Conservation (phyloP, 1,284 basidiomycete genomes). For the Sanghuangporus baumii region DNA sequence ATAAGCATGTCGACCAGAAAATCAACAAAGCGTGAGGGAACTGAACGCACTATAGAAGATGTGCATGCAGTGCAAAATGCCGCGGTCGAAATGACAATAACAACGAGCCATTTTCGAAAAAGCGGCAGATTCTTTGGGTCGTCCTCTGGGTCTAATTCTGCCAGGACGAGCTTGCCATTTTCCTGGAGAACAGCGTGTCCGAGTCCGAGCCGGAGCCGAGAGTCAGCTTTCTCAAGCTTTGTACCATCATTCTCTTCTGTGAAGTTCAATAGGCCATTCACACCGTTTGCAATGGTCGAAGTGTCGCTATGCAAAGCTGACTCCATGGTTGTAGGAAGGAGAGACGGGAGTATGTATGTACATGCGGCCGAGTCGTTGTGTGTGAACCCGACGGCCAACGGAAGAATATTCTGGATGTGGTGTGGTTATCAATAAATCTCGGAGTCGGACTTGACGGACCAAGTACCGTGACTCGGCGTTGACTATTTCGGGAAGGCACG, state of each 20-base stretch:
- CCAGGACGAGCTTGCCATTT: conserved; percentile 15
- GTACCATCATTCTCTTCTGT: not conserved
- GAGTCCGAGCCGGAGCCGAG: not conserved
- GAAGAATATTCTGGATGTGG: not conserved
- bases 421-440: not conserved
- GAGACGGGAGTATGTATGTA: not conserved
- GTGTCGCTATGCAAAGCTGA: conserved; percentile 1
- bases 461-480: not conserved
- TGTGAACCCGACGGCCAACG: not conserved
- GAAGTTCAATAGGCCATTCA: not conserved
- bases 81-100: conserved; percentile 46
- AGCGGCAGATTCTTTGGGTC: conserved; percentile 45
- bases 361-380: not conserved
- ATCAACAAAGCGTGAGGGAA: not conserved
- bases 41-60: conserved; percentile 55
- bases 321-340: not conserved
- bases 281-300: conserved; percentile 5
- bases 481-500: not conserved
- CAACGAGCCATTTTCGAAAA: conserved; percentile 51
- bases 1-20: not conserved
- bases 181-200: not conserved
- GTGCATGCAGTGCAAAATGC: conserved; percentile 65
- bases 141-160: conserved; percentile 41
- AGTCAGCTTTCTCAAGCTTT: not conserved
- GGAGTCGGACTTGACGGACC: not conserved